phyloP scores from a whole-genome alignment of 345 rosid species.

The Fremontodendron californicum region DNA sequence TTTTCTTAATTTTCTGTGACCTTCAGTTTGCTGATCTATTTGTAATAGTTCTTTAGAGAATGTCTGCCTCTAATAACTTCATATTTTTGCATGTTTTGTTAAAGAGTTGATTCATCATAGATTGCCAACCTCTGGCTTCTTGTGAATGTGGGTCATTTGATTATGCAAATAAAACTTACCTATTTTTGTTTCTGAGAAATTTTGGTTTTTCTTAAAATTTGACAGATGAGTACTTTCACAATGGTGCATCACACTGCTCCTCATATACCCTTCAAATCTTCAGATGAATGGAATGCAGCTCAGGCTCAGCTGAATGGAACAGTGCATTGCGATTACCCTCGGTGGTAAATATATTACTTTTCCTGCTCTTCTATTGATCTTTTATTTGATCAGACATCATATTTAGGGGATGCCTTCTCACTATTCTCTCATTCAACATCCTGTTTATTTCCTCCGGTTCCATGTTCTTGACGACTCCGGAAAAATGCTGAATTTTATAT shows the following conservation, averaged over 20 bases:
- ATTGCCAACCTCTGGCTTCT: neutral
- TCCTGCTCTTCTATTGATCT: neutral
- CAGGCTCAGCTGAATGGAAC: slow-evolving; percentile 92
- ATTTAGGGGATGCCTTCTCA: neutral
- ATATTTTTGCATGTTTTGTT: neutral
- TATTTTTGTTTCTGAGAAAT: neutral
- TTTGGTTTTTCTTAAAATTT: neutral
- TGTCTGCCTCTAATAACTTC: neutral
- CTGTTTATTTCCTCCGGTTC: neutral
- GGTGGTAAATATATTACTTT: slow-evolving; percentile 44
- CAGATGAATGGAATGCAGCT: slow-evolving; percentile 81
- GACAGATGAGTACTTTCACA: slow-evolving; percentile 94
- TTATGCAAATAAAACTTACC: neutral
- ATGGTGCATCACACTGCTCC: slow-evolving; percentile 99
- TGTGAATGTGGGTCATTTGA: neutral
- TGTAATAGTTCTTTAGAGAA: neutral
- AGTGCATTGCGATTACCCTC: slow-evolving; percentile 87
- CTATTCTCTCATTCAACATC: neutral
- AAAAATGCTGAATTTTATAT: slow-evolving; percentile 16
- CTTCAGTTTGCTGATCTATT: neutral
- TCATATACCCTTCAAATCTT: slow-evolving; percentile 78
- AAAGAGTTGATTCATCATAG: neutral
- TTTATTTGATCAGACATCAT: slow-evolving; percentile 3
- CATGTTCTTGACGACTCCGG: neutral
- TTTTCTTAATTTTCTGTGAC: no score